Conservation (phyloP, 2,329 filamentous ascomycete species). For the Ceratocystis smalleyi region DNA sequence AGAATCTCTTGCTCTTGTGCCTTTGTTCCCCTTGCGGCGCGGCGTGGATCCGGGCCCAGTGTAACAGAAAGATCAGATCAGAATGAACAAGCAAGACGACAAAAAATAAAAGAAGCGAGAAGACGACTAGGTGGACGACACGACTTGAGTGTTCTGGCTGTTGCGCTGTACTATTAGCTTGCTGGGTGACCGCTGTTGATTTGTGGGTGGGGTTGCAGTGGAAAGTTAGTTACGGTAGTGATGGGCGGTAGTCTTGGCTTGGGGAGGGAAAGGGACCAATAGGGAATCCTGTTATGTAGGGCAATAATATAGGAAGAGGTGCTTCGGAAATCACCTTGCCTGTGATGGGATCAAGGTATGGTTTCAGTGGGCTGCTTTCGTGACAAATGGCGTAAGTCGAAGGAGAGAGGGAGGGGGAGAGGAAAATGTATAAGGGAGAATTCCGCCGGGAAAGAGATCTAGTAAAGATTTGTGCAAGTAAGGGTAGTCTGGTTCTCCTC, state of each 20-base stretch:
- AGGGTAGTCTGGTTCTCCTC: not conserved
- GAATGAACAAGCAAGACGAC: not conserved
- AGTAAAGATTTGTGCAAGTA: not conserved
- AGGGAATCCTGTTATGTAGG: not conserved
- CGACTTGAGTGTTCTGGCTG: not conserved
- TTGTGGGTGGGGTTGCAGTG: not conserved
- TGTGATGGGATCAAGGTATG: not conserved
- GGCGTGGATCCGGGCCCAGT: not conserved
- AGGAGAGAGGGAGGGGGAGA: not conserved
- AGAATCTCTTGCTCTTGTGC: not conserved
- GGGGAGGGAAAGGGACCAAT: not conserved
- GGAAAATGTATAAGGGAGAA: not conserved
- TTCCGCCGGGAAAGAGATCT: not conserved
- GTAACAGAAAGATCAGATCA: slow-evolving; percentile 7
- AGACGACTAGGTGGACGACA: not conserved
- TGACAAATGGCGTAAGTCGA: not conserved
- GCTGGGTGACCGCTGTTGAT: not conserved
- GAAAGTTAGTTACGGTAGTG: not conserved
- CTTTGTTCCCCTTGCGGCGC: not conserved
- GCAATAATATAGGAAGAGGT: not conserved
- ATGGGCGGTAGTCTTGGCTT: not conserved
- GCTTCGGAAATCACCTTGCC: slow-evolving; percentile 1
- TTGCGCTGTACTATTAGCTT: not conserved
- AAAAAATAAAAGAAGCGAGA: not conserved
- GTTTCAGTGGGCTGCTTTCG: slow-evolving; percentile 2